phyloP scores from a whole-genome alignment of 345 rosid genomes.

The Pugionium cornutum region DNA sequence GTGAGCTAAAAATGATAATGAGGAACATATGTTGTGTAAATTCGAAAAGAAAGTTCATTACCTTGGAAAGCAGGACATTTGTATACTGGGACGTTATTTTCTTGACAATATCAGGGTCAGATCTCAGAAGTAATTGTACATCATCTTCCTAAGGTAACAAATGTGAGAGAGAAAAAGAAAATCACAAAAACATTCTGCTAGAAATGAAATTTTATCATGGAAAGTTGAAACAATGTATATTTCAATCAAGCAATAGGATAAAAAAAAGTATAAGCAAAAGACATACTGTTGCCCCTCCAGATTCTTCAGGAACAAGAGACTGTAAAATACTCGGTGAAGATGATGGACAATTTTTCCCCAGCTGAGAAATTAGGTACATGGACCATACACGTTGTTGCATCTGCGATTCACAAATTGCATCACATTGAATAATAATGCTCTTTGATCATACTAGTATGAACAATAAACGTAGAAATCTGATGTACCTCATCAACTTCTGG shows the following conservation, averaged over 20 bases:
- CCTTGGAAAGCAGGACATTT: conserved; percentile 19
- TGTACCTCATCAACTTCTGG: conserved; percentile 61
- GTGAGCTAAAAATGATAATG: background rate
- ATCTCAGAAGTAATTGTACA: conserved; percentile 10
- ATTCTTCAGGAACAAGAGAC: conserved; percentile 10
- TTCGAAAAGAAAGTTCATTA: background rate
- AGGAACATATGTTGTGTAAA: background rate
- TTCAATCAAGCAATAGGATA: background rate
- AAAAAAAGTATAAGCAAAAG: background rate
- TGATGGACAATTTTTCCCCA: background rate
- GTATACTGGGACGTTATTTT: conserved; percentile 19
- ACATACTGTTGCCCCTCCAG: conserved; percentile 13
- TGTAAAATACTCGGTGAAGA: conserved; percentile 3
- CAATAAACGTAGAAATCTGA: background rate
- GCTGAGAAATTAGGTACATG: conserved; percentile 12
- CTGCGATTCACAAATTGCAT: conserved; percentile 6
- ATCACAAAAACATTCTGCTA: background rate
- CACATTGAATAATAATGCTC: background rate
- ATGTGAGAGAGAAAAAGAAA: background rate
- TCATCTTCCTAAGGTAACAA: conserved; percentile 23
- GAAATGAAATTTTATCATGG: background rate
- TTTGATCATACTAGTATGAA: background rate
- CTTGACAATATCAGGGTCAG: conserved; percentile 34
- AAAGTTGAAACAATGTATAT: background rate
- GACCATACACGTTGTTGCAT: conserved; percentile 21